Base-by-base conservation (phyloP, 2,329 filamentous ascomycete species). In the Chalaropsis ovoidea region DNA sequence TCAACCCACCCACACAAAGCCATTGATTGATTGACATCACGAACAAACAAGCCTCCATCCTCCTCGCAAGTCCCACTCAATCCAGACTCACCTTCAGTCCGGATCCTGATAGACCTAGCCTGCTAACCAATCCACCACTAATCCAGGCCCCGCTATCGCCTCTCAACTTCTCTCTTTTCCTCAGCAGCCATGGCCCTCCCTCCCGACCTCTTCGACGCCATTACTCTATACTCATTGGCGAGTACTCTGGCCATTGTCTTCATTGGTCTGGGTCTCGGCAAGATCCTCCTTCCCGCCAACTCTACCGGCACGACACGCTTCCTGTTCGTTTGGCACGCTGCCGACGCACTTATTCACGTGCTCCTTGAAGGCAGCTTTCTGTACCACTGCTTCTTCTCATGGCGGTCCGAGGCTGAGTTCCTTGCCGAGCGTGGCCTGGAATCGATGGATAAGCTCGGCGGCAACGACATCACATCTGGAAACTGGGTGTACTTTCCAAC, bases 321-420 rank as follows among this genome's bases (percentile, higher is more conserved):
- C 73, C 85, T 96, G 69, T 96, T 96, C 81, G 83, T 95, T 76
- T 96, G 93, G 93, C 92, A 96, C 78, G 82, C 89, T 45, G 95
- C 95, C 77, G 92, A 96, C 75, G 90, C 90, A 41, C 82, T 96
- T 54, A 93, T 92, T 72, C 94, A 99, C 78, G 85, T 95, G 76
- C 80, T 90, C 74, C 88, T 97, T 74, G 93, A 97, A 77, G 92
- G 90, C 64, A 87, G 85, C 72, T 97, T 90, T 76, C 84, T 96
- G 27, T 96, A 91, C 80, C 90, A 95, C 77, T 95, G 90, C 79
- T 95, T 97, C 81, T 93, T 91, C 81, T 79, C 77, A 10, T 80
- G 76, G 73, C 71, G 79, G 7, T 74, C 76, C 3, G 64, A 63
- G 22, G 64, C 61, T 11, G 64, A 68, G 47, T 68, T 68, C 35